Percentiles rank a stretch among this genome's conserved stretches.
These are phyloP conservation scores for Ascomycota sp. DNA, from an alignment of 2,329 filamentous ascomycete species.

Conservation along the genomic window DNA sequence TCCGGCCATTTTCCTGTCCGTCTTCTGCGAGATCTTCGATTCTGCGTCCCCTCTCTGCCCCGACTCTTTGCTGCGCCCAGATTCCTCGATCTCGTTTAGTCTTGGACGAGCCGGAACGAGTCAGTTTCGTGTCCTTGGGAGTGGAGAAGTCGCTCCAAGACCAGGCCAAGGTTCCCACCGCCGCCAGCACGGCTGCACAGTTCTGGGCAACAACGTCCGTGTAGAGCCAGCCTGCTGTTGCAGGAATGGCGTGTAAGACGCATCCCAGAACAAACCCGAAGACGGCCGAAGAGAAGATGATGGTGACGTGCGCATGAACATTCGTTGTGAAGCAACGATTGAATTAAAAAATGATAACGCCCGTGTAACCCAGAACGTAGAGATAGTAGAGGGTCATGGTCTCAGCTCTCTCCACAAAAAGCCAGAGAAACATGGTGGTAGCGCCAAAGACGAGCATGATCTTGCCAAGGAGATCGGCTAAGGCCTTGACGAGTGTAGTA, in stretches of 20 bases:
- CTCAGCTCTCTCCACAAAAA: slow-evolving; percentile 11
- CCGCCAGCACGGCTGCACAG: slow-evolving; percentile 11
- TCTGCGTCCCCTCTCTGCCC: slow-evolving; percentile 1
- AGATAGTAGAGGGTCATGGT: slow-evolving; percentile 14
- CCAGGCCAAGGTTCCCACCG: slow-evolving; percentile 11
- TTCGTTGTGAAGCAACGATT: slow-evolving; percentile 19
- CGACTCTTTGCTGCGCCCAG: slow-evolving; percentile 3
- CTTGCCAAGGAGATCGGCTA: slow-evolving; percentile 10
- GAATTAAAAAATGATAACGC: slow-evolving; percentile 18
- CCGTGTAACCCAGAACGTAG: slow-evolving; percentile 15
- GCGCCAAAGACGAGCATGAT: slow-evolving; percentile 13
- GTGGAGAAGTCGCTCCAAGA: slow-evolving; percentile 9
- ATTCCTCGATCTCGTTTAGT: slow-evolving; percentile 1
- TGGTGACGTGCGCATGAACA: slow-evolving; percentile 11
- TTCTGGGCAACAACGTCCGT: slow-evolving; percentile 13
- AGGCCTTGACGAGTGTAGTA: slow-evolving; percentile 4
- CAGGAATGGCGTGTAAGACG: slow-evolving; percentile 10
- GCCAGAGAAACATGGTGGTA: slow-evolving; percentile 13
- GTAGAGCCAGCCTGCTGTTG: slow-evolving; percentile 9
- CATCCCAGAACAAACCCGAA: slow-evolving; percentile 13
- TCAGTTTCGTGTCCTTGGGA: neutral
- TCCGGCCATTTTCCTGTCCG: slow-evolving; percentile 1
- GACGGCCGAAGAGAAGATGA: slow-evolving; percentile 12
- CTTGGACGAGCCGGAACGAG: neutral
- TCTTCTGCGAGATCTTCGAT: neutral